phyloP scores from a whole-genome alignment of 371 early-diverging fungal species.

The Lichtheimia corymbifera region DNA sequence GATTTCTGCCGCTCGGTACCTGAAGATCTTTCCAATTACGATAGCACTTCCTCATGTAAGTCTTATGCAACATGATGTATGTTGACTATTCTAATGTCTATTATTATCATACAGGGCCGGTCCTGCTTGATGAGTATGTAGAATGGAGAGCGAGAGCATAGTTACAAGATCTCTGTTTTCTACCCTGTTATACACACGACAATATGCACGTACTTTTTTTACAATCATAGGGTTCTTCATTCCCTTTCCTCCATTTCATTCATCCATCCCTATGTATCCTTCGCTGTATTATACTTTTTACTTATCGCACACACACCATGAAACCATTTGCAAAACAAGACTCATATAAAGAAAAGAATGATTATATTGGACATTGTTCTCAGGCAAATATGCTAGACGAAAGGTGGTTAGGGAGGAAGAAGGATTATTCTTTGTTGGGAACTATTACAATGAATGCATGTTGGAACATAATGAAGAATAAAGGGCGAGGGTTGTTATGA shows the following conservation, averaged over 20 bases:
- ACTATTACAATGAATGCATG: too few relatives aligned
- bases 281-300: too few relatives aligned
- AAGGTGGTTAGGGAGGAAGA: too few relatives aligned
- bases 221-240: not conserved
- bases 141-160: constrained; percentile 28
- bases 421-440: too few relatives aligned
- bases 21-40: constrained; percentile 30
- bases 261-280: not conserved
- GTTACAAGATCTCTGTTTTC: not conserved
- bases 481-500: too few relatives aligned
- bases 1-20: constrained; percentile 39
- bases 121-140: constrained; percentile 44
- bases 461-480: too few relatives aligned
- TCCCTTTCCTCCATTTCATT: not conserved
- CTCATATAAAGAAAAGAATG: too few relatives aligned
- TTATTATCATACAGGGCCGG: constrained; percentile 32
- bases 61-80: not conserved
- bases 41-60: constrained; percentile 44
- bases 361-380: too few relatives aligned
- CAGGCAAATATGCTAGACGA: too few relatives aligned
- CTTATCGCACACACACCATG: too few relatives aligned
- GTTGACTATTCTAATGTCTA: not conserved
- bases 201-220: not conserved
- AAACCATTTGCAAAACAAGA: too few relatives aligned
- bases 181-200: not conserved